phyloP scores from a whole-genome alignment of 176 grass and related monocot genomes.

The Coix lacrymajobi region DNA sequence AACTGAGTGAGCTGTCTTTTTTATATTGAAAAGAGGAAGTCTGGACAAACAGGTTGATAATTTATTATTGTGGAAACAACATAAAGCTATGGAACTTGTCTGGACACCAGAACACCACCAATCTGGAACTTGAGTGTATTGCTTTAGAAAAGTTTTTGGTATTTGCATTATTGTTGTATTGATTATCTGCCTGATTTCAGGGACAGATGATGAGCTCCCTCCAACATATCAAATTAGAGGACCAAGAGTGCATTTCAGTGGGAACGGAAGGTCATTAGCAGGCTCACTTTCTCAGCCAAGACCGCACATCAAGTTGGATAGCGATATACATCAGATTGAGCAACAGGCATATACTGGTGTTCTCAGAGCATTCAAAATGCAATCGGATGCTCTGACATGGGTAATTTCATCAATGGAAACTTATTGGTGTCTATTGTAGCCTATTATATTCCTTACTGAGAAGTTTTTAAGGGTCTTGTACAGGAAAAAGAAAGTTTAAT shows the following conservation, averaged over 20 bases:
- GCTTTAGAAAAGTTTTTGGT: background rate
- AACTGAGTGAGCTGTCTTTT: background rate
- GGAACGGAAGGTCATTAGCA: constrained; percentile 27
- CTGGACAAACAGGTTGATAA: too few species aligned
- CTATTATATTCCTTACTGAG: background rate
- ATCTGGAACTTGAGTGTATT: background rate
- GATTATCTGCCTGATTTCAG: constrained; percentile 32
- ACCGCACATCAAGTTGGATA: constrained; percentile 42
- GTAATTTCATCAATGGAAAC: constrained; percentile 25
- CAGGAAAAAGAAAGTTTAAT: constrained; percentile 79
- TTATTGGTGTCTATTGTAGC: background rate
- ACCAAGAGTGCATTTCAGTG: constrained; percentile 29
- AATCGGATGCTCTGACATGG: constrained; percentile 71
- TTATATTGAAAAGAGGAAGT: background rate
- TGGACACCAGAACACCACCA: background rate
- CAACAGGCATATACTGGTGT: constrained; percentile 69
- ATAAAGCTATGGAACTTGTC: background rate
- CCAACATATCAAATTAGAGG: constrained; percentile 30
- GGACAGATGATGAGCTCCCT: constrained; percentile 56
- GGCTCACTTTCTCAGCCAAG: constrained; percentile 29
- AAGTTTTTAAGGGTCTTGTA: constrained; percentile 7
- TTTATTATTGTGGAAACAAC: background rate
- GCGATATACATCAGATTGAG: constrained; percentile 52
- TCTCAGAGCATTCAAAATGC: constrained; percentile 77
- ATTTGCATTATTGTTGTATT: background rate